These are phyloP conservation scores for Saccharomyces paradoxus DNA, from an alignment of 805 yeast genomes.

Conservation along the genomic window DNA sequence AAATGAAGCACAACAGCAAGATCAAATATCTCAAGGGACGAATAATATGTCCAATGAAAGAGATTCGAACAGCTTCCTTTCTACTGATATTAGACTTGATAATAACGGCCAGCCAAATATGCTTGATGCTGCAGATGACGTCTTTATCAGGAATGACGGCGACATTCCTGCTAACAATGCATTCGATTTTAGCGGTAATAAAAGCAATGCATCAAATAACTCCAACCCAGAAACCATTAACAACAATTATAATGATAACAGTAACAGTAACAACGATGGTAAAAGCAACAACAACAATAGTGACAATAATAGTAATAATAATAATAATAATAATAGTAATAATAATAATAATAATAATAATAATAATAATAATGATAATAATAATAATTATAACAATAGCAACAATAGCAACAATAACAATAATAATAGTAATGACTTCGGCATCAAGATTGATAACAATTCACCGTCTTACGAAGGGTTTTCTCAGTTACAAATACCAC, in stretches of 20 bases:
- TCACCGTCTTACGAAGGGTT: not conserved
- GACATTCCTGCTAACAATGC: not conserved
- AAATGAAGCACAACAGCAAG: not conserved
- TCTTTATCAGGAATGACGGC: not conserved
- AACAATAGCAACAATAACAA: not conserved
- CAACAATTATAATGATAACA: not conserved
- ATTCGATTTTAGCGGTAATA: slow-evolving; percentile 4
- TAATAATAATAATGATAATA: not conserved
- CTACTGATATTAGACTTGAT: not conserved
- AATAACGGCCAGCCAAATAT: not conserved
- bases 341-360: not conserved
- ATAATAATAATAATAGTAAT: not conserved
- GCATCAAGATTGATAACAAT: not conserved
- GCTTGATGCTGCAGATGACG: not conserved
- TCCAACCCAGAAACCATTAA: not conserved
- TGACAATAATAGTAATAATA: not conserved
- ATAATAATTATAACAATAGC: not conserved
- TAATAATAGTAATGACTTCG: not conserved
- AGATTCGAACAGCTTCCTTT: not conserved
- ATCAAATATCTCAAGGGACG: not conserved
- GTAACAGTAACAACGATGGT: not conserved
- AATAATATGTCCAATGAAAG: not conserved
- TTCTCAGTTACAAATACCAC: not conserved
- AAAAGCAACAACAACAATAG: not conserved
- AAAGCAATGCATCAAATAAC: slow-evolving; percentile 2